Conservation (phyloP, 129 eudicot genomes). For the Flaveria linearis region DNA sequence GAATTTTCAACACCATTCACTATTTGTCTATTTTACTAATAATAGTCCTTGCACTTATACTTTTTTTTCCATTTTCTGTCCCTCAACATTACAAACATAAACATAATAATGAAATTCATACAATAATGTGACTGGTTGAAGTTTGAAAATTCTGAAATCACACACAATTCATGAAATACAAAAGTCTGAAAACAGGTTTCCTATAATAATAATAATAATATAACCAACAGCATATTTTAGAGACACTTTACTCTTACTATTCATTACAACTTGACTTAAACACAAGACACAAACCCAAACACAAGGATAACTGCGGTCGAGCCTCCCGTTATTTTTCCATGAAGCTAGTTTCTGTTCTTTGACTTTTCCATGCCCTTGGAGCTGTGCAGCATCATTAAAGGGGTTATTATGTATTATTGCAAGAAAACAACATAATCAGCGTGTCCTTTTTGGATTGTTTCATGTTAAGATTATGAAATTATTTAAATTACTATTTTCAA, state of each 20-base stretch:
- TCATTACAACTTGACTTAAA: constrained; percentile 4
- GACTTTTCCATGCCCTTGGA: constrained; percentile 88
- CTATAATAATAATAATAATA: constrained; percentile 26
- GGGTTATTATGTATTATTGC: not conserved
- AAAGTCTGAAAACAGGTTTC: constrained; percentile 26
- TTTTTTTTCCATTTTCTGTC: not conserved
- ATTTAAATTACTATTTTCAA: not conserved
- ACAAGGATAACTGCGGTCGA: constrained; percentile 9
- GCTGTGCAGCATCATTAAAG: constrained; percentile 45
- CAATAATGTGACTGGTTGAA: constrained; percentile 16
- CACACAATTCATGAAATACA: constrained; percentile 35
- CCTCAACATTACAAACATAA: constrained; percentile 15
- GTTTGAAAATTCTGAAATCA: constrained; percentile 22
- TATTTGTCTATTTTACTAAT: not conserved
- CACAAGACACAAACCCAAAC: not conserved
- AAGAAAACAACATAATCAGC: not conserved
- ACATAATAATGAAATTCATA: not conserved
- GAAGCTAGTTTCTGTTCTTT: constrained; percentile 53
- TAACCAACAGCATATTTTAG: constrained; percentile 20
- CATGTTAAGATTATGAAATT: not conserved
- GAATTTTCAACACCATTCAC: constrained; percentile 39
- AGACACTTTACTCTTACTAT: constrained; percentile 33
- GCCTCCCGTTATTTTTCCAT: constrained; percentile 1
- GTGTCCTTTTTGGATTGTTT: not conserved
- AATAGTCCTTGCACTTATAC: constrained; percentile 11